phyloP scores from a whole-genome alignment of 148 eudicot genomes.

The Polygonum maritimum region DNA sequence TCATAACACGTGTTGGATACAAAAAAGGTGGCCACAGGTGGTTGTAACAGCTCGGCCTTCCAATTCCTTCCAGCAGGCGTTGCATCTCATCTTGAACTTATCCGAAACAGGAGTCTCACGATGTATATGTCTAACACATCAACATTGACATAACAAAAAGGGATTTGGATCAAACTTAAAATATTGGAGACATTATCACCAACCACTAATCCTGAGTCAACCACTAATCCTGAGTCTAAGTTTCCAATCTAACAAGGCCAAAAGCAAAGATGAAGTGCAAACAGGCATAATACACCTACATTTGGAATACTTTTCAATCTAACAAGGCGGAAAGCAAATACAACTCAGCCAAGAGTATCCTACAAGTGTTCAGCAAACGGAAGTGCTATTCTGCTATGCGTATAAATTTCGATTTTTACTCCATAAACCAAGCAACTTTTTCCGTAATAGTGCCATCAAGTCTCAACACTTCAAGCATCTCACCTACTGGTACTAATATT shows the following conservation, averaged over 20 bases:
- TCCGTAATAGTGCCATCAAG: background rate
- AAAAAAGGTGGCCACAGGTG: slow-evolving; percentile 82
- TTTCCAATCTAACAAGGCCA: too few species aligned
- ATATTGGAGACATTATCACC: background rate
- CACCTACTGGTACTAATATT: background rate
- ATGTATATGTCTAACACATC: background rate
- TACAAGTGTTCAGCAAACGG: background rate
- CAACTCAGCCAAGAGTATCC: background rate
- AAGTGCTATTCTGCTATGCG: background rate
- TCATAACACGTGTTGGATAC: slow-evolving; percentile 40
- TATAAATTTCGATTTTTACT: background rate
- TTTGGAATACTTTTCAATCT: background rate
- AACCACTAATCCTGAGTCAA: background rate
- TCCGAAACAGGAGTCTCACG: background rate
- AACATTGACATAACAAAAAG: background rate
- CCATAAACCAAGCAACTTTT: background rate
- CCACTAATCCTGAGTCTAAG: background rate
- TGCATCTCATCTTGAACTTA: slow-evolving; percentile 82
- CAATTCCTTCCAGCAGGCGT: slow-evolving; percentile 94
- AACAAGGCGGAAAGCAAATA: background rate
- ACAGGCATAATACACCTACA: background rate
- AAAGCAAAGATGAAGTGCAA: background rate
- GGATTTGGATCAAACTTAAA: background rate
- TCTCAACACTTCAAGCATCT: background rate
- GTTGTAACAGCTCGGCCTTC: slow-evolving; percentile 88